Percentiles rank a stretch among this genome's conserved stretches.
Conservation (phyloP, 2,329 filamentous ascomycete species). For the Cladosporium sp. region DNA sequence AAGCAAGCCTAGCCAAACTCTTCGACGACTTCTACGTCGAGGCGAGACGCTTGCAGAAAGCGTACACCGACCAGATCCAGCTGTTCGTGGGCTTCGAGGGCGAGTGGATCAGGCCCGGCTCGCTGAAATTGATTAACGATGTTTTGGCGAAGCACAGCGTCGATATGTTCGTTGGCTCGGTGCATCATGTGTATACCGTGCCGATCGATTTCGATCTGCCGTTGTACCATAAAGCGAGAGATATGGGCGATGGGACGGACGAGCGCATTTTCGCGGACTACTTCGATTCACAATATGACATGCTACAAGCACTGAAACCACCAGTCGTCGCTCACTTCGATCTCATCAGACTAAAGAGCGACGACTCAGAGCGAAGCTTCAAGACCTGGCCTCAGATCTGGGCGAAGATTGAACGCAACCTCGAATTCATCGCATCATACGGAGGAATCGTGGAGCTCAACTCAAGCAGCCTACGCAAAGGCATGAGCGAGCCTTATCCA, state of each 20-base stretch:
- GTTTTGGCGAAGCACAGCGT: slow-evolving; percentile 65
- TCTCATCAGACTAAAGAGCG: slow-evolving; percentile 78
- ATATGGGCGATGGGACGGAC: slow-evolving; percentile 62
- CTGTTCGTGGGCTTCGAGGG: slow-evolving; percentile 89
- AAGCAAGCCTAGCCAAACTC: slow-evolving; percentile 51
- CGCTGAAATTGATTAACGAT: slow-evolving; percentile 60
- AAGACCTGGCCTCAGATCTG: slow-evolving; percentile 60
- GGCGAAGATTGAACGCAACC: slow-evolving; percentile 71
- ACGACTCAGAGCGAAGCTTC: slow-evolving; percentile 62
- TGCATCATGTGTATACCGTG: slow-evolving; percentile 84
- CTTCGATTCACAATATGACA: slow-evolving; percentile 82
- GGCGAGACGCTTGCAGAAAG: slow-evolving; percentile 69
- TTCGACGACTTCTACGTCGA: slow-evolving; percentile 75
- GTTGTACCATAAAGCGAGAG: slow-evolving; percentile 67
- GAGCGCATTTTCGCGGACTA: slow-evolving; percentile 78
- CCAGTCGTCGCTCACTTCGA: slow-evolving; percentile 92
- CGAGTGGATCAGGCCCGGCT: slow-evolving; percentile 81
- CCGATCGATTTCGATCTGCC: slow-evolving; percentile 84
- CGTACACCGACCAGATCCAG: slow-evolving; percentile 70
- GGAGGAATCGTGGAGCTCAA: slow-evolving; percentile 89
- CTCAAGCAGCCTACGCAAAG: slow-evolving; percentile 83
- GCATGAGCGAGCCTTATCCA: slow-evolving; percentile 87
- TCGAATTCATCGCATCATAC: slow-evolving; percentile 69
- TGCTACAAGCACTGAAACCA: slow-evolving; percentile 73
- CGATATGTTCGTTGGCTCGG: slow-evolving; percentile 89